A percentile compares a stretch with the other conserved stretches of the same genome.
Evolutionary conservation across 805 yeast genomes (phyloP).

Genomic region (Kuraishia ogatae): DNA sequence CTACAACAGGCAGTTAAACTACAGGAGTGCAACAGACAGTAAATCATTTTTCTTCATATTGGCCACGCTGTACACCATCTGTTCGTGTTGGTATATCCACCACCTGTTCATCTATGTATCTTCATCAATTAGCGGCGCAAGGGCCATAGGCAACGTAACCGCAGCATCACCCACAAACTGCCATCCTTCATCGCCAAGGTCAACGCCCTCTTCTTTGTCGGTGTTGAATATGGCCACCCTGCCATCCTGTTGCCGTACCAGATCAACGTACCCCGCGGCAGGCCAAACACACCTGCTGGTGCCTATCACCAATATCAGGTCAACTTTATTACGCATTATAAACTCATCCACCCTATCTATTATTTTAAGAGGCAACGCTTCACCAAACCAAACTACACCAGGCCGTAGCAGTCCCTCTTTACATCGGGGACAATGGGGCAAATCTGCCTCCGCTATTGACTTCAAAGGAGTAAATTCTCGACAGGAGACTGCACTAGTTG

Average conservation of each 20-base stretch:
- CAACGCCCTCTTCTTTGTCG: slow-evolving; percentile 39
- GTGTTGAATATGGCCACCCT: slow-evolving; percentile 79
- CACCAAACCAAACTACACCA: slow-evolving; percentile 96
- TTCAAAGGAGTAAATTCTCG: slow-evolving; percentile 35
- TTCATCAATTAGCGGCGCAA: slow-evolving; percentile 35
- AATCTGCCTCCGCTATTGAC: slow-evolving; percentile 36
- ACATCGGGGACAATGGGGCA: slow-evolving; percentile 78
- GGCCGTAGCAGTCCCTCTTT: slow-evolving; percentile 64
- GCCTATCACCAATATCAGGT: slow-evolving; percentile 74
- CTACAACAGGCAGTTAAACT: too few relatives aligned
- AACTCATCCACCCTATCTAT: slow-evolving; percentile 68
- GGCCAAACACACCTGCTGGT: slow-evolving; percentile 87
- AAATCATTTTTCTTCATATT: too few relatives aligned
- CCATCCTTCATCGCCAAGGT: slow-evolving; percentile 42
- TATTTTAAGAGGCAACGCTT: slow-evolving; percentile 56
- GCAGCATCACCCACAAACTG: slow-evolving; percentile 79
- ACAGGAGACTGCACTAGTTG: too few relatives aligned
- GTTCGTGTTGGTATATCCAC: too few relatives aligned
- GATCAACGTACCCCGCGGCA: slow-evolving; percentile 83
- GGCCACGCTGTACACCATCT: too few relatives aligned
- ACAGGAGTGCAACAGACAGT: too few relatives aligned
- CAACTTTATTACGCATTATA: slow-evolving; percentile 47
- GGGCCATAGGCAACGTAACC: slow-evolving; percentile 54
- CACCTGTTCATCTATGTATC: too few relatives aligned
- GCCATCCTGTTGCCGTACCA: slow-evolving; percentile 66